These are phyloP conservation scores for Suillus bovinus DNA, from an alignment of 768 basidiomycete genomes.

Conservation along the genomic window DNA sequence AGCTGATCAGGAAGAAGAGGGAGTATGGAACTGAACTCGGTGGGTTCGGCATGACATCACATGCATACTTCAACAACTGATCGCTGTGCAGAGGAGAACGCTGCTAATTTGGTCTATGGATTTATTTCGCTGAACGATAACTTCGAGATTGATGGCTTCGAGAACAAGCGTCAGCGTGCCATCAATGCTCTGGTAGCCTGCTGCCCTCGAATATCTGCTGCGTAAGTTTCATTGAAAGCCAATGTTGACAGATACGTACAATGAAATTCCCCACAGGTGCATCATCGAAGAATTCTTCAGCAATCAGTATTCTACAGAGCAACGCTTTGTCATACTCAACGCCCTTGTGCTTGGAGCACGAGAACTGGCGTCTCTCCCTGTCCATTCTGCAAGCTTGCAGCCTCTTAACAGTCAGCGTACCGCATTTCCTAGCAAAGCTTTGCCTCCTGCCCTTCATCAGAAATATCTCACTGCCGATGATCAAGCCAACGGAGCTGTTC, in stretches of 20 bases:
- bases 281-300: constrained; percentile 93
- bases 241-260: not conserved
- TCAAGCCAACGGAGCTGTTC: constrained; percentile 43
- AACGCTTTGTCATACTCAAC: constrained; percentile 83
- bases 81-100: constrained; percentile 76
- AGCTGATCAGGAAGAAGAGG: constrained; percentile 79
- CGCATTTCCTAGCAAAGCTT: constrained; percentile 78
- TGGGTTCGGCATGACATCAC: constrained; percentile 26
- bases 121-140: constrained; percentile 79
- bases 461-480: constrained; percentile 56
- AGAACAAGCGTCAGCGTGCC: constrained; percentile 71
- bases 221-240: constrained; percentile 50
- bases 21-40: constrained; percentile 89
- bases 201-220: constrained; percentile 74
- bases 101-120: constrained; percentile 74
- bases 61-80: constrained; percentile 3
- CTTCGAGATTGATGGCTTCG: constrained; percentile 81
- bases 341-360: constrained; percentile 84
- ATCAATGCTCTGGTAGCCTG: constrained; percentile 80
- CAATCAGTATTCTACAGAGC: constrained; percentile 86
- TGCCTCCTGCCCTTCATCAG: constrained; percentile 71
- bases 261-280: constrained; percentile 44
- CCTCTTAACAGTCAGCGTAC: constrained; percentile 36
- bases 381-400: constrained; percentile 27
- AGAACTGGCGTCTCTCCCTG: constrained; percentile 64